Conservation (phyloP, 179 eudicot genomes). For the Silene coronaria region DNA sequence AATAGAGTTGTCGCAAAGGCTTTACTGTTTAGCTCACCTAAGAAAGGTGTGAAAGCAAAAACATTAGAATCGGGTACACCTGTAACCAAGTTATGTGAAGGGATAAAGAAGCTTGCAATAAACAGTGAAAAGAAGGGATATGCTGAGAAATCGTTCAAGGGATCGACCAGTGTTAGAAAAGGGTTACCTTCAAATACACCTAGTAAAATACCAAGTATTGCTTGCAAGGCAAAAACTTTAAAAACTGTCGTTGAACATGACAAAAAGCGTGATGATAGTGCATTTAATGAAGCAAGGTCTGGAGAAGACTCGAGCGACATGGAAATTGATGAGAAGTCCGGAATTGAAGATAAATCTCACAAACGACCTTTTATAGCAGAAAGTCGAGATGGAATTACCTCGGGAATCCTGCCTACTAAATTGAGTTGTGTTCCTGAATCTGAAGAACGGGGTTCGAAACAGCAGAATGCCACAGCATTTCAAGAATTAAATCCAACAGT, state of each 20-base stretch:
- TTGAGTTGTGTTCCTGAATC: conserved; percentile 15
- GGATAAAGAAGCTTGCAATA: conserved; percentile 62
- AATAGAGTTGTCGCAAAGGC: conserved; percentile 49
- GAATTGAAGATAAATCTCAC: conserved; percentile 15
- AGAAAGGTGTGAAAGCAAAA: conserved; percentile 43
- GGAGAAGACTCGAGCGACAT: conserved; percentile 27
- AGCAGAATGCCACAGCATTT: conserved; percentile 1
- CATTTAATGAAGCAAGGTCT: neutral
- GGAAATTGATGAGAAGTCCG: conserved; percentile 27
- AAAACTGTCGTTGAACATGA: conserved; percentile 8
- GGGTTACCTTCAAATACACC: conserved; percentile 24
- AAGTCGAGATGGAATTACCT: conserved; percentile 15
- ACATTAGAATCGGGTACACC: conserved; percentile 49
- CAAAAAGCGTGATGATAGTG: conserved; percentile 15
- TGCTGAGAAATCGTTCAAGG: conserved; percentile 37
- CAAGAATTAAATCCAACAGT: neutral
- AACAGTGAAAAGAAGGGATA: conserved; percentile 45
- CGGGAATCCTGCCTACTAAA: conserved; percentile 18
- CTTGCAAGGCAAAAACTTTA: conserved; percentile 24
- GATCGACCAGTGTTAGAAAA: conserved; percentile 18
- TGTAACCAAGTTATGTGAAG: conserved; percentile 55
- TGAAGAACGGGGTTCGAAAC: neutral
- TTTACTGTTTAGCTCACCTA: conserved; percentile 61
- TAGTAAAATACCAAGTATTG: conserved; percentile 18
- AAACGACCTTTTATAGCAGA: conserved; percentile 15